A percentile compares a stretch with the other conserved stretches of the same genome.
phyloP scores from a whole-genome alignment of 768 basidiomycete species.

The Tricholoma sp. region DNA sequence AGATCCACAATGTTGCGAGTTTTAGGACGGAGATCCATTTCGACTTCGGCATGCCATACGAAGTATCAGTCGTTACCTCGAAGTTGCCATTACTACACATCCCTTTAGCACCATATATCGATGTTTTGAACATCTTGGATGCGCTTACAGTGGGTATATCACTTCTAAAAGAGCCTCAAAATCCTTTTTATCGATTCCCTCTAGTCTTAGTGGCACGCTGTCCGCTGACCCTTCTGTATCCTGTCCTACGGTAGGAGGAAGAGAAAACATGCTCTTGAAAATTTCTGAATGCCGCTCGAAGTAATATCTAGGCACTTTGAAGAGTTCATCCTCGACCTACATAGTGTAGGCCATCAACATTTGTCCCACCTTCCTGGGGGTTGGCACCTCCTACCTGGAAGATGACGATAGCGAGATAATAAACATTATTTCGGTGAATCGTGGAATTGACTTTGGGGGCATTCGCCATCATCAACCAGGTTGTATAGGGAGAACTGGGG shows the following conservation, averaged over 20 bases:
- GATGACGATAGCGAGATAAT: neutral
- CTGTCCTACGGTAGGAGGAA: conserved; percentile 9
- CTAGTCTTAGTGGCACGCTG: neutral
- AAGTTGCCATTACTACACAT: neutral
- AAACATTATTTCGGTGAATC: neutral
- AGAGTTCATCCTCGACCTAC: conserved; percentile 23
- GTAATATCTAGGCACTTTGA: conserved; percentile 22
- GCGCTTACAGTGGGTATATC: neutral
- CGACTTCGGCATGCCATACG: conserved; percentile 4
- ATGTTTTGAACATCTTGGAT: neutral
- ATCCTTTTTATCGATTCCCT: neutral
- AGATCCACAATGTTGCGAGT: conserved; percentile 34
- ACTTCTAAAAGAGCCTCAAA: neutral
- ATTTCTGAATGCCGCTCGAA: conserved; percentile 21
- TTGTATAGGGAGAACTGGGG: neutral
- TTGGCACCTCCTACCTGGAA: neutral
- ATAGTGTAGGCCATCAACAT: neutral
- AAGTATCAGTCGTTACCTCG: neutral
- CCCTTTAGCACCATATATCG: neutral
- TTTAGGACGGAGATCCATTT: conserved; percentile 36
- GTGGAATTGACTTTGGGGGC: neutral
- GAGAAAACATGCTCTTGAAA: conserved; percentile 20
- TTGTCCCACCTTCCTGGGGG: neutral
- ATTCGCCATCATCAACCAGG: no score
- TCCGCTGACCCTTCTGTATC: neutral